Conservation (phyloP, 1,284 basidiomycete genomes). For the Sparassis latifolia region DNA sequence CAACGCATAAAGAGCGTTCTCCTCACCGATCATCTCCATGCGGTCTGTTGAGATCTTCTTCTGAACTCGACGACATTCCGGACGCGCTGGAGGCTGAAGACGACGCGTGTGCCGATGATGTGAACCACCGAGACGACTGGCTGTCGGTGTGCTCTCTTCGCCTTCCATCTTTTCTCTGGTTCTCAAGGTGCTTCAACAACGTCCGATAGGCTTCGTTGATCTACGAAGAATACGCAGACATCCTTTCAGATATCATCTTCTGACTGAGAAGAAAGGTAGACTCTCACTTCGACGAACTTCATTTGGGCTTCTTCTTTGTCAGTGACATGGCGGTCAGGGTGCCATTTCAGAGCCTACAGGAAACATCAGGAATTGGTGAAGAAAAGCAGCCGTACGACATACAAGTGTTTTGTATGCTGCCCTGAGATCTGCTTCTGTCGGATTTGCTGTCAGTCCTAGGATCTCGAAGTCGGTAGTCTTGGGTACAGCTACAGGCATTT, state of each 20-base stretch:
- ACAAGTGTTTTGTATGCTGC: slow-evolving; percentile 80
- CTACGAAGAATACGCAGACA: neutral
- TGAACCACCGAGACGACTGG: too few species aligned
- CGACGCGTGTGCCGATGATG: too few species aligned
- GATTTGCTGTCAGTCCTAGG: slow-evolving; percentile 22
- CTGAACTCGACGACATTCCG: too few species aligned
- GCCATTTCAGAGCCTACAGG: slow-evolving; percentile 78
- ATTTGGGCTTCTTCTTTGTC: slow-evolving; percentile 52
- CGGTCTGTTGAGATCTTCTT: too few species aligned
- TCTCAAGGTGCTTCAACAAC: slow-evolving; percentile 6
- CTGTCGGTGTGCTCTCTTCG: too few species aligned
- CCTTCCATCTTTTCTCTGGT: too few species aligned
- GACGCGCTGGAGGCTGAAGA: too few species aligned
- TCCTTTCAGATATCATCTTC: slow-evolving; percentile 1
- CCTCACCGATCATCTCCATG: too few species aligned
- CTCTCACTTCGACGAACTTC: slow-evolving; percentile 68
- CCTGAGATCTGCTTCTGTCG: slow-evolving; percentile 72
- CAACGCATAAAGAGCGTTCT: too few species aligned
- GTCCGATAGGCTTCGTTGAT: slow-evolving; percentile 5
- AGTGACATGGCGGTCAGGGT: slow-evolving; percentile 76
- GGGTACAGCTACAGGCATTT: slow-evolving; percentile 18
- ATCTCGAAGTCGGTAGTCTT: slow-evolving; percentile 20
- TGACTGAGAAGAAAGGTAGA: neutral
- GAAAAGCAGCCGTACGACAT: slow-evolving; percentile 8
- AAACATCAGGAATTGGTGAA: slow-evolving; percentile 3